These are phyloP conservation scores for Claviceps fusiformis DNA, from an alignment of 2,329 filamentous ascomycete genomes.

Conservation along the genomic window DNA sequence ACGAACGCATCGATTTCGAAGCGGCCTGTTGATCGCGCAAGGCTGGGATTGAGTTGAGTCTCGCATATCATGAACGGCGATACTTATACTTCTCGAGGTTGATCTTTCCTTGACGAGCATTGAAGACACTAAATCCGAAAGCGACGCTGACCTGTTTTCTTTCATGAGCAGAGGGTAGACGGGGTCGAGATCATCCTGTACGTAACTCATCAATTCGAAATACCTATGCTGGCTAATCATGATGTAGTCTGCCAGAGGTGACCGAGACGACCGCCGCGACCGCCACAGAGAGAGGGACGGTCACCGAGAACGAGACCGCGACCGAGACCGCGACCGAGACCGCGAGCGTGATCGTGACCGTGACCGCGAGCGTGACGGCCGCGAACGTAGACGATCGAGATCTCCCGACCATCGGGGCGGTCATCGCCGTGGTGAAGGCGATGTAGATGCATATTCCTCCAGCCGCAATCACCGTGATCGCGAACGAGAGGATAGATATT, in stretches of 20 bases:
- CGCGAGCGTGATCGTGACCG: conserved; percentile 52
- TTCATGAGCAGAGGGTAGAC: conserved; percentile 30
- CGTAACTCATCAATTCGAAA: conserved; percentile 14
- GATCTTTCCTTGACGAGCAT: conserved; percentile 12
- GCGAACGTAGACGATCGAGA: conserved; percentile 65
- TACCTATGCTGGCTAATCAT: conserved; percentile 9
- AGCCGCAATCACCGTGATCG: conserved; percentile 86
- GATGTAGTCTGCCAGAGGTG: conserved; percentile 16
- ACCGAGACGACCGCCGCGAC: conserved; percentile 19
- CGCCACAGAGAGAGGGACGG: conserved; percentile 43
- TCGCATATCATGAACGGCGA: conserved; percentile 64
- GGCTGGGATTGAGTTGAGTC: conserved; percentile 5
- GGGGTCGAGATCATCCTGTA: conserved; percentile 43
- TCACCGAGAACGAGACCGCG: conserved; percentile 24
- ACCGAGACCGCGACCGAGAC: conserved; percentile 13
- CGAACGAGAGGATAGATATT: conserved; percentile 86
- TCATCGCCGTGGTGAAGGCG: conserved; percentile 57
- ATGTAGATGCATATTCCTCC: conserved; percentile 81
- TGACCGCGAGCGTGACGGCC: conserved; percentile 36
- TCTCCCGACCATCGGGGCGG: conserved; percentile 58
- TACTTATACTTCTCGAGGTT: conserved; percentile 57
- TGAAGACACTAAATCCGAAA: not conserved
- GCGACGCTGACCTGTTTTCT: conserved; percentile 8
- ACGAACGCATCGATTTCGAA: conserved; percentile 2
- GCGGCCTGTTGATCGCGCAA: conserved; percentile 6